Percentiles rank a stretch among this genome's conserved stretches.
phyloP scores from a whole-genome alignment of 225 moss, liverwort and hornwort genomes.

The Asterella californica region DNA sequence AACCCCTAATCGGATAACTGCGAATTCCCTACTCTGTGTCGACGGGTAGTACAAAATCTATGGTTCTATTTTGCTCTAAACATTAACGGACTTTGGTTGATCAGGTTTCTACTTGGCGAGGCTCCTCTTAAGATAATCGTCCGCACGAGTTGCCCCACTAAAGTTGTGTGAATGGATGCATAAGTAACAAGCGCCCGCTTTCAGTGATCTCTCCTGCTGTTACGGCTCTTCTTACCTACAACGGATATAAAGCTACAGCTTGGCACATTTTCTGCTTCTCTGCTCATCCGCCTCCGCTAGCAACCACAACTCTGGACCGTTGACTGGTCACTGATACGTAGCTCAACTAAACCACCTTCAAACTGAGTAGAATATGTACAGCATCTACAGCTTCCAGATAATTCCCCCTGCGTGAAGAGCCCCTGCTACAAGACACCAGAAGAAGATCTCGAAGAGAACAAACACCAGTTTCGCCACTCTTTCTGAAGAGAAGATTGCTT shows the following conservation, averaged over 20 bases:
- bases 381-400: conserved; percentile 33
- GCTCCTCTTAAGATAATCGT: too few relatives aligned
- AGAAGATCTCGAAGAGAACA: conserved; percentile 32
- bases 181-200: too few relatives aligned
- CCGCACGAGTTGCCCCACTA: too few relatives aligned
- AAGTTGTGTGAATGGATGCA: too few relatives aligned
- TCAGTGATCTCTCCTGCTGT: neutral
- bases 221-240: neutral
- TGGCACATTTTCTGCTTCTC: neutral
- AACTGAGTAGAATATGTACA: neutral
- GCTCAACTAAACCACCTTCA: neutral
- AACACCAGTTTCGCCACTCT: conserved; percentile 38
- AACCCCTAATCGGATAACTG: too few relatives aligned
- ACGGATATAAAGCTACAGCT: neutral
- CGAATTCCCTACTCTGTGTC: too few relatives aligned
- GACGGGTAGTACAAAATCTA: too few relatives aligned
- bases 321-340: too few relatives aligned
- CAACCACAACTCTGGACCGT: too few relatives aligned
- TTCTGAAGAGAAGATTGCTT: conserved; percentile 24
- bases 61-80: too few relatives aligned
- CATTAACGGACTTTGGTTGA: too few relatives aligned
- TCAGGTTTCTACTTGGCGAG: too few relatives aligned
- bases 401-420: conserved; percentile 22
- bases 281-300: neutral
- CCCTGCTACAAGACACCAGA: conserved; percentile 37